Evolutionary conservation across 1,284 basidiomycete genomes (phyloP).

Genomic region (Salmacisia buchloeana): DNA sequence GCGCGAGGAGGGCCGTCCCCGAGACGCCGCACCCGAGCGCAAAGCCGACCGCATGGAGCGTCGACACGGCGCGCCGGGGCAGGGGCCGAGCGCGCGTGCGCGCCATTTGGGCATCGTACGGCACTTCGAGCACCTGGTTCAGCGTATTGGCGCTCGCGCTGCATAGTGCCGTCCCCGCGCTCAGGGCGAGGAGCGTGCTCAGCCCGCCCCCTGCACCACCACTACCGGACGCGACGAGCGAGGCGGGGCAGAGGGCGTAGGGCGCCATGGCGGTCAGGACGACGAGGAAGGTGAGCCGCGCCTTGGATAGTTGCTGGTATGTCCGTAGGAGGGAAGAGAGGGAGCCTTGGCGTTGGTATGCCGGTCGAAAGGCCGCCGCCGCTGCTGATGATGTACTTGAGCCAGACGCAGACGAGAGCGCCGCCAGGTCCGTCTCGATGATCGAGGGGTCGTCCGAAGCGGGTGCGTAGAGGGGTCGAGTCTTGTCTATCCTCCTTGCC

Average conservation of each 20-base stretch:
- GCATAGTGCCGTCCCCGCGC: constrained; percentile 82
- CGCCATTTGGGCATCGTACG: constrained; percentile 93
- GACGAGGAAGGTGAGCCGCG: constrained; percentile 78
- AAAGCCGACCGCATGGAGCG: constrained; percentile 77
- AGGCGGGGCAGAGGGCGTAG: constrained; percentile 70
- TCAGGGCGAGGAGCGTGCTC: constrained; percentile 67
- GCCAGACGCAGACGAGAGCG: not conserved
- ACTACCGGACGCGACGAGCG: constrained; percentile 23
- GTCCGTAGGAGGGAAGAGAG: constrained; percentile 22
- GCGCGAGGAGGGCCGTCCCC: constrained; percentile 72
- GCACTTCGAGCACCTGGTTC: constrained; percentile 91
- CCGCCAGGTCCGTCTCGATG: constrained; percentile 10
- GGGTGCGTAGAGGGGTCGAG: constrained; percentile 16
- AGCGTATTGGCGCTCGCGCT: constrained; percentile 88
- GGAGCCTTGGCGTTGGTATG: constrained; percentile 21
- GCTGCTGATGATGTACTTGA: constrained; percentile 15
- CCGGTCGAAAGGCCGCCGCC: constrained; percentile 26
- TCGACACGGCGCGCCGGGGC: constrained; percentile 74
- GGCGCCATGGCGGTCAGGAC: constrained; percentile 87
- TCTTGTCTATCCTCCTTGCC: no score
- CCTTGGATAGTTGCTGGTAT: constrained; percentile 81
- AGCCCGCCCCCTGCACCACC: constrained; percentile 16
- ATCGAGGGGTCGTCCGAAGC: constrained; percentile 32
- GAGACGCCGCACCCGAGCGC: constrained; percentile 68
- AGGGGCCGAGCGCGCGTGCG: constrained; percentile 83